Percentiles rank a stretch among this genome's conserved stretches.
Evolutionary conservation across 345 rosid species (phyloP).

Genomic region (Acer yangbiense): DNA sequence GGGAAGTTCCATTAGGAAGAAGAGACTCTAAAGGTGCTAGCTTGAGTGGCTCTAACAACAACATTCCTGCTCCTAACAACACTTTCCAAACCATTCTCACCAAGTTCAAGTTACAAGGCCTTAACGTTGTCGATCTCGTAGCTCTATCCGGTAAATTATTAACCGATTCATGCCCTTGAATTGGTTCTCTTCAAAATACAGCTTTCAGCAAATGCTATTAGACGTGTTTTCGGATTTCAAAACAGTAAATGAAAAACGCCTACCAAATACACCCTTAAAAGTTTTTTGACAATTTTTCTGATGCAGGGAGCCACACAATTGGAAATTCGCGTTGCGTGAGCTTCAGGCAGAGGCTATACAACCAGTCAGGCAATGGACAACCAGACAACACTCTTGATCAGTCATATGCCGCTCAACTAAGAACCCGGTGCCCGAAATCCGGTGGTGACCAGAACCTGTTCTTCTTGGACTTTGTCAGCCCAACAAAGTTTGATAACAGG

Average conservation of each 20-base stretch:
- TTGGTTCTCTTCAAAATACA: too few species aligned
- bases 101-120: conserved; percentile 66
- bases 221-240: too few species aligned
- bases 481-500: conserved; percentile 67
- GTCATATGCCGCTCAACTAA: conserved; percentile 53
- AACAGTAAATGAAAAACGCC: too few species aligned
- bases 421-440: conserved; percentile 54
- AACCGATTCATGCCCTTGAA: background rate
- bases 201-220: too few species aligned
- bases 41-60: conserved; percentile 75
- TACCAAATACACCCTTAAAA: too few species aligned
- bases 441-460: conserved; percentile 76
- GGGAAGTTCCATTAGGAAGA: conserved; percentile 89
- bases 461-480: conserved; percentile 59
- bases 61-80: conserved; percentile 76
- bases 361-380: conserved; percentile 72
- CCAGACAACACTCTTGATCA: conserved; percentile 75
- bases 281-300: background rate
- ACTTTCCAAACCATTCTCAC: conserved; percentile 67
- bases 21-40: conserved; percentile 75
- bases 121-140: conserved; percentile 73
- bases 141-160: conserved; percentile 69
- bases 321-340: conserved; percentile 84
- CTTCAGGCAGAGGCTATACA: conserved; percentile 93
- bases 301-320: conserved; percentile 89